phyloP scores from a whole-genome alignment of 495 filamentous ascomycete genomes.

The Venustampulla echinocandica region DNA sequence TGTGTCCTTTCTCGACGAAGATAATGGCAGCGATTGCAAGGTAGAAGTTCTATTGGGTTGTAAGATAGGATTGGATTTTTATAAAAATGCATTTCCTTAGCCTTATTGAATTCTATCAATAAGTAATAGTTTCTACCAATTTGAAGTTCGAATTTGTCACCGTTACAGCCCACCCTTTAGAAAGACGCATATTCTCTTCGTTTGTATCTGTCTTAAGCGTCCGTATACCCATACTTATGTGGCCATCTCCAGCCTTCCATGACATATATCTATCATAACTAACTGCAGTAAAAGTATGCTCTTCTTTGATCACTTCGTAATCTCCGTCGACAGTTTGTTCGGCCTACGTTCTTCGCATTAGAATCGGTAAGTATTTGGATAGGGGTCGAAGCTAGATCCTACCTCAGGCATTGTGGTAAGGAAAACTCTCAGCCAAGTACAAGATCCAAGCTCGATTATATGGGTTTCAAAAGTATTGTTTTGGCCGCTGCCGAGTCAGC shows the following conservation, averaged over 20 bases:
- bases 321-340: slow-evolving; percentile 5
- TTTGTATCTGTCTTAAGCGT: background rate
- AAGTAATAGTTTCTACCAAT: background rate
- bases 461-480: slow-evolving; percentile 8
- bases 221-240: slow-evolving; percentile 1
- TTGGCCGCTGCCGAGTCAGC: slow-evolving; percentile 4
- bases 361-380: slow-evolving; percentile 8
- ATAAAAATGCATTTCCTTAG: slow-evolving; percentile 4
- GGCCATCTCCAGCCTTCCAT: slow-evolving; percentile 7
- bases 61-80: background rate
- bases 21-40: slow-evolving; percentile 3
- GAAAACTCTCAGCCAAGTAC: slow-evolving; percentile 1
- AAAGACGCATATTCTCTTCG: slow-evolving; percentile 5
- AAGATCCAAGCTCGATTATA: slow-evolving; percentile 6
- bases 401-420: slow-evolving; percentile 10
- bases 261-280: slow-evolving; percentile 9
- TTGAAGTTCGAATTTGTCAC: slow-evolving; percentile 5
- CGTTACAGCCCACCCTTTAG: background rate
- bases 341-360: slow-evolving; percentile 8
- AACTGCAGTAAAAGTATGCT: slow-evolving; percentile 6
- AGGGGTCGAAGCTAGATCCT: slow-evolving; percentile 3
- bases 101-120: background rate
- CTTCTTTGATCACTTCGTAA: slow-evolving; percentile 2
- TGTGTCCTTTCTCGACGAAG: slow-evolving; percentile 3
- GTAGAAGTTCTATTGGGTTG: slow-evolving; percentile 4